Evolutionary conservation across 2,329 filamentous ascomycete species (phyloP).

Genomic region (Colletotrichum aenigma): DNA sequence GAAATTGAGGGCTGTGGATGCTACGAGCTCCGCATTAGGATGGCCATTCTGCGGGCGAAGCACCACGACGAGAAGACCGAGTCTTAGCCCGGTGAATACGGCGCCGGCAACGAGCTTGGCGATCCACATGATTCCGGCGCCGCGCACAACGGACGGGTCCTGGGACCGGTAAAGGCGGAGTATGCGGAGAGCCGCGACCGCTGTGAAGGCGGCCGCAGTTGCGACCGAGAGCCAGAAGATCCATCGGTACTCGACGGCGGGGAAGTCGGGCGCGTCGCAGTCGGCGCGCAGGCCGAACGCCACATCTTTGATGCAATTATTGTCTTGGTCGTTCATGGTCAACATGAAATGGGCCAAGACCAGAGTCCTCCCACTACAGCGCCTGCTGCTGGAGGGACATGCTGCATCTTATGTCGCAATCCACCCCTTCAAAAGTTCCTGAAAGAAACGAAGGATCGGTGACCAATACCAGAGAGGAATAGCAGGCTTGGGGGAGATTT

Average conservation of each 20-base stretch:
- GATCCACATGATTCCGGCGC: neutral
- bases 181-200: neutral
- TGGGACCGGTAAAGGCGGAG: neutral
- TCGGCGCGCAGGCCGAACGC: neutral
- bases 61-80: neutral
- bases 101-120: neutral
- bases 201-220: neutral
- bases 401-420: neutral
- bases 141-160: neutral
- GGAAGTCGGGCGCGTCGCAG: neutral
- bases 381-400: fast-evolving
- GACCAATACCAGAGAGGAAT: too few relatives aligned
- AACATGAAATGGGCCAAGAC: neutral
- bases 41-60: neutral
- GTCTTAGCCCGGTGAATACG: neutral
- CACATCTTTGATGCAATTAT: neutral
- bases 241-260: neutral
- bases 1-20: neutral
- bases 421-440: neutral
- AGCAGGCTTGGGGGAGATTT: neutral
- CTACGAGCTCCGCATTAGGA: neutral
- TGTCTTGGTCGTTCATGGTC: neutral
- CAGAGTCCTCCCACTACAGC: fast-evolving
- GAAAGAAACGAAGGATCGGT: neutral
- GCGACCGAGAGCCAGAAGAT: neutral